Evolutionary conservation across 306 rosid species (phyloP).

Genomic region (Vigna nakashimae): DNA sequence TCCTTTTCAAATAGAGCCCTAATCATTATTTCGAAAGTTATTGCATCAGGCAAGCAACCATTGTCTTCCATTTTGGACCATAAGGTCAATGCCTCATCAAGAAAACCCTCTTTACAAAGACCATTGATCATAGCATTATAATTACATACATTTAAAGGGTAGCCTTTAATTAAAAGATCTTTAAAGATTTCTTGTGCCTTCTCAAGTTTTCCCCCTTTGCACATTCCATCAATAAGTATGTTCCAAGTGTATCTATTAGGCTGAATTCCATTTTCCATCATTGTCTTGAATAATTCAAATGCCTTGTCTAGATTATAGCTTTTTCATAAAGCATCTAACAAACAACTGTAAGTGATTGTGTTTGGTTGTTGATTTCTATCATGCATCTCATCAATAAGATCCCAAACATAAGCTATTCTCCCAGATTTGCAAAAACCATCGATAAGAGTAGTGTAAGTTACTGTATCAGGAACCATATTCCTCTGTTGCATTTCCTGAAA

Average conservation of each 20-base stretch:
- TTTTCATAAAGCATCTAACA: slow-evolving; percentile 14
- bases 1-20: too few species aligned
- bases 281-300: background rate
- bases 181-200: background rate
- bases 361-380: background rate
- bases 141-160: fast-evolving
- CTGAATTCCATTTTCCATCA: background rate
- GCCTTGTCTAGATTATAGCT: background rate
- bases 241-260: background rate
- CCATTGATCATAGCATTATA: background rate
- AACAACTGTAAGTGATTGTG: background rate
- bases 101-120: background rate
- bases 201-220: slow-evolving; percentile 1
- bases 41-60: too few species aligned
- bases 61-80: background rate
- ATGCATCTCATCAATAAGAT: background rate
- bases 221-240: slow-evolving; percentile 10
- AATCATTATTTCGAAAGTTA: too few species aligned
- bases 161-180: background rate
- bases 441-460: background rate
- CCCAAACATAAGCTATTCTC: background rate
- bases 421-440: background rate
- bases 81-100: background rate
- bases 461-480: background rate
- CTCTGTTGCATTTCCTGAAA: background rate